These are phyloP conservation scores for Haberlea rhodopensis DNA, from an alignment of 257 asterid genomes.

Conservation along the genomic window DNA sequence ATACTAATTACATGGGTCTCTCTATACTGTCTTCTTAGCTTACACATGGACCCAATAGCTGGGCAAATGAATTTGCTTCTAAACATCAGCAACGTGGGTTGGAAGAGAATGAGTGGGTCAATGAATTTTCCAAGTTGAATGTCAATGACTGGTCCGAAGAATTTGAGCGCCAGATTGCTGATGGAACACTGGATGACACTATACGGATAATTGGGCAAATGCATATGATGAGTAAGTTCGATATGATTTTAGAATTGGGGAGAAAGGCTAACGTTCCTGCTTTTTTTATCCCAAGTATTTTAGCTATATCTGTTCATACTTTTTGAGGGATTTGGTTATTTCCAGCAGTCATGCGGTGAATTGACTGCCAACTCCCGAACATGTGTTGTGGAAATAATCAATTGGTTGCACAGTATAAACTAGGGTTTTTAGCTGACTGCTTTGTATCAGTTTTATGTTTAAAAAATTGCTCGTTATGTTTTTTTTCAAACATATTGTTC, in stretches of 20 bases:
- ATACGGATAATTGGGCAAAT: constrained; percentile 87
- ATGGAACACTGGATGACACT: constrained; percentile 71
- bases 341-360: constrained; percentile 11
- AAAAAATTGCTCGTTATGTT: background rate
- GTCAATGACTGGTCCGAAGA: constrained; percentile 95
- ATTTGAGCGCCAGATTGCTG: constrained; percentile 88
- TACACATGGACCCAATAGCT: constrained; percentile 72
- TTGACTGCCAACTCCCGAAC: background rate
- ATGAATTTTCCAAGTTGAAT: constrained; percentile 85
- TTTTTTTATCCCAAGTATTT: background rate
- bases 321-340: constrained; percentile 5
- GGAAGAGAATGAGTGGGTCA: constrained; percentile 77
- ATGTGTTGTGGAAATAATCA: background rate
- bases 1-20: background rate
- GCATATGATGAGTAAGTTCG: constrained; percentile 91
- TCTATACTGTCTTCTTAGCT: constrained; percentile 50
- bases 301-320: background rate
- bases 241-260: constrained; percentile 13
- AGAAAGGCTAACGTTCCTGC: constrained; percentile 1
- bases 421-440: background rate
- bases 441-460: background rate
- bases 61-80: constrained; percentile 86
- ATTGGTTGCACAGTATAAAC: background rate
- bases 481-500: background rate
- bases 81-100: constrained; percentile 54